Evolutionary conservation across 202 grass and related monocot genomes (phyloP).

Genomic region (Setaria italica): DNA sequence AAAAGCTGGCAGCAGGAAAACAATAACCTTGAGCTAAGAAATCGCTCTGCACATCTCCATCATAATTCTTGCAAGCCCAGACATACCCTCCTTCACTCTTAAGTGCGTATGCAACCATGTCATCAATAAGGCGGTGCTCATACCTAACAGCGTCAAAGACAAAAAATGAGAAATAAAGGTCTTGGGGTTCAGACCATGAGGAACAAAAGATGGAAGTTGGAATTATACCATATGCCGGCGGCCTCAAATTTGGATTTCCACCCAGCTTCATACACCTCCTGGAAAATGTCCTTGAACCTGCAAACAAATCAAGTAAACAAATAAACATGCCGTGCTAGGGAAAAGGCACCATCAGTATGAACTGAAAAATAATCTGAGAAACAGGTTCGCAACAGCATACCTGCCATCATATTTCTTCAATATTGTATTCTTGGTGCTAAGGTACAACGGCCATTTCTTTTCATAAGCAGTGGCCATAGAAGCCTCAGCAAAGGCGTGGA

Average conservation of each 20-base stretch:
- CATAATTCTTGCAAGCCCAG: slow-evolving; percentile 99
- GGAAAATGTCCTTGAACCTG: slow-evolving; percentile 90
- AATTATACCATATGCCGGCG: slow-evolving; percentile 88
- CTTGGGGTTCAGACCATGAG: not conserved
- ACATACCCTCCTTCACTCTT: slow-evolving; percentile 97
- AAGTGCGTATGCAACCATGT: slow-evolving; percentile 91
- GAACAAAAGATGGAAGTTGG: not conserved
- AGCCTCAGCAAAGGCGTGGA: slow-evolving; percentile 75
- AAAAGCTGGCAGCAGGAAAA: not conserved
- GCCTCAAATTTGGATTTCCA: slow-evolving; percentile 95
- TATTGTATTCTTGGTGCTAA: slow-evolving; percentile 90
- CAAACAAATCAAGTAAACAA: slow-evolving; percentile 22
- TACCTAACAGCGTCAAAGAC: slow-evolving; percentile 59
- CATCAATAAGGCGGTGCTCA: slow-evolving; percentile 81
- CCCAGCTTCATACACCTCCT: slow-evolving; percentile 81
- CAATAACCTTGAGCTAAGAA: slow-evolving; percentile 89
- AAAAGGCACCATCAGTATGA: slow-evolving; percentile 1
- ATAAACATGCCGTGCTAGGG: not conserved
- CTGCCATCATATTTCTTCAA: slow-evolving; percentile 87
- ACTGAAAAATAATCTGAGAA: not conserved
- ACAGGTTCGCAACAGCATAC: slow-evolving; percentile 28
- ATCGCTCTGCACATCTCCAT: slow-evolving; percentile 95
- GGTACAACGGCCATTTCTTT: slow-evolving; percentile 84
- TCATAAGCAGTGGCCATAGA: slow-evolving; percentile 80
- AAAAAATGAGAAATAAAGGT: not conserved